These are phyloP conservation scores for Trichophaea hybrida DNA, from an alignment of 2,329 filamentous ascomycete genomes.

Conservation along the genomic window DNA sequence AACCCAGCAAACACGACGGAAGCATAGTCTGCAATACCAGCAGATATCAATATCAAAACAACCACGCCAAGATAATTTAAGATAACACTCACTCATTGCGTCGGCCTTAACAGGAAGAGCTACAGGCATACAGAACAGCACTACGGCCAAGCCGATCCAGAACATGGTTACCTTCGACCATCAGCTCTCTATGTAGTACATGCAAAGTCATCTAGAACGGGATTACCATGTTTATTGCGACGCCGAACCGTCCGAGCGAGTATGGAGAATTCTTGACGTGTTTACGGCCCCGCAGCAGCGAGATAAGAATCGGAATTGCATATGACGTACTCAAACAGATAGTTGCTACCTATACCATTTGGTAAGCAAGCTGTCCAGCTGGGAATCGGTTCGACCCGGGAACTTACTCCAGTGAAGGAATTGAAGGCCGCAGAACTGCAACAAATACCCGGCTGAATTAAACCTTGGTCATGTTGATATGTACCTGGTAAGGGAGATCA, in stretches of 20 bases:
- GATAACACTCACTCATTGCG: constrained; percentile 37
- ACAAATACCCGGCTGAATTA: not conserved
- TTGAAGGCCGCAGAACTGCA: constrained; percentile 51
- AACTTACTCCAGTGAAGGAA: constrained; percentile 49
- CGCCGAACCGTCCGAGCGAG: constrained; percentile 55
- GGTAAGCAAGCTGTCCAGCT: too few relatives aligned
- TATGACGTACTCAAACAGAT: constrained; percentile 66
- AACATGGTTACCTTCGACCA: not conserved
- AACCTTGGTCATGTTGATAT: not conserved
- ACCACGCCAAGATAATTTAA: not conserved
- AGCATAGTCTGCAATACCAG: constrained; percentile 38
- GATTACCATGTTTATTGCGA: constrained; percentile 51
- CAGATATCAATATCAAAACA: not conserved
- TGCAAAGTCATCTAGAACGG: constrained; percentile 29
- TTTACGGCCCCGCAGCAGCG: constrained; percentile 49
- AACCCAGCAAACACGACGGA: constrained; percentile 52
- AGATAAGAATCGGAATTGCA: constrained; percentile 60
- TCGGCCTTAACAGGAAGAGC: constrained; percentile 42
- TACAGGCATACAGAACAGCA: constrained; percentile 64
- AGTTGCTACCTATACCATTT: constrained; percentile 44
- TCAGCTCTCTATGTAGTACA: not conserved
- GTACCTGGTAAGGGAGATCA: too few relatives aligned
- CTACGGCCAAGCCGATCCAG: constrained; percentile 40
- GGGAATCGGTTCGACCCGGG: too few relatives aligned
- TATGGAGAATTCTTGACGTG: constrained; percentile 52